Percentiles rank a stretch among this genome's conserved stretches.
Evolutionary conservation across 495 filamentous ascomycete species (phyloP).

Genomic region (Rusavskia elegans): DNA sequence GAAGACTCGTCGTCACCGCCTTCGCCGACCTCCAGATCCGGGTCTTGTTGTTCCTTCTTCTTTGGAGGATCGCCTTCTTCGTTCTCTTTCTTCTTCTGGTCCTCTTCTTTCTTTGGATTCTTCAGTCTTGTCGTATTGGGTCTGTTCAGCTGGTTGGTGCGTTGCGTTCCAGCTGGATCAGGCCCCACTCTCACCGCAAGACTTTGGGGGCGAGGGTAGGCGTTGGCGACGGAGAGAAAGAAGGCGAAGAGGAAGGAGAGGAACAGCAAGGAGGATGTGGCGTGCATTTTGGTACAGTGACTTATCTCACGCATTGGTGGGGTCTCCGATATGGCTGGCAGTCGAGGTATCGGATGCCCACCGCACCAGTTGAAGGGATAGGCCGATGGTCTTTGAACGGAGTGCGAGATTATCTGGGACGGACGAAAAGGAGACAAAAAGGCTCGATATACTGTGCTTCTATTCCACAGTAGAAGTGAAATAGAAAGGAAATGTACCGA

Average conservation of each 20-base stretch:
- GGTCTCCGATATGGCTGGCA: too few relatives aligned
- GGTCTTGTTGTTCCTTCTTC: not conserved
- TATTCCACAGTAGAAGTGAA: too few relatives aligned
- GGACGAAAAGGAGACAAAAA: not conserved
- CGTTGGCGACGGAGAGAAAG: not conserved
- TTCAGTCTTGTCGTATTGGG: not conserved
- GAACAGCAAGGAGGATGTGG: not conserved
- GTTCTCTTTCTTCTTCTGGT: not conserved
- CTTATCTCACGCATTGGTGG: too few relatives aligned
- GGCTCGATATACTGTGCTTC: too few relatives aligned
- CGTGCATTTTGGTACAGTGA: not conserved
- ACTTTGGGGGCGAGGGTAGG: not conserved
- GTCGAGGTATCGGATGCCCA: too few relatives aligned
- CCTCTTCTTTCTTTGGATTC: not conserved
- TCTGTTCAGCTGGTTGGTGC: not conserved
- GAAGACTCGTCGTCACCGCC: not conserved
- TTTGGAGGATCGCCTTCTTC: not conserved
- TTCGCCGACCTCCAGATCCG: not conserved
- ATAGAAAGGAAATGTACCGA: too few relatives aligned
- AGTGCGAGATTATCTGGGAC: not conserved
- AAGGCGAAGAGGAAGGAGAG: not conserved
- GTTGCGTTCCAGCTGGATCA: not conserved
- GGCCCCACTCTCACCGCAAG: not conserved
- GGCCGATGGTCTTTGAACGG: too few relatives aligned
- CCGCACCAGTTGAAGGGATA: too few relatives aligned